Base-by-base conservation (phyloP, 176 grass and related monocot species). In the Thinopyrum elongatum region DNA sequence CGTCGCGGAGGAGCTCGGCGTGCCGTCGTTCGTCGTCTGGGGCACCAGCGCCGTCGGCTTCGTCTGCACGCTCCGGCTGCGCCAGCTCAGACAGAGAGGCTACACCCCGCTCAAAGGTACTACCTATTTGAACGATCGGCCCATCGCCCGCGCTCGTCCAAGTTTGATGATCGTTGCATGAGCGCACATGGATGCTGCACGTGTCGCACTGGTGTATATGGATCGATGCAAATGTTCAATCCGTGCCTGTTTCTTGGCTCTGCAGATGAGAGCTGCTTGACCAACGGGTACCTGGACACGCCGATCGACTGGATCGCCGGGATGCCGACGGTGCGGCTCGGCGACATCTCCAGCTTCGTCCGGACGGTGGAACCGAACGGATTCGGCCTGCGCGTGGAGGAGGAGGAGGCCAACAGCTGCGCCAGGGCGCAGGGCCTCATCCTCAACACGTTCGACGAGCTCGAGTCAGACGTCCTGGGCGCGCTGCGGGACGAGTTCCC, bases 331-430 rank as follows among this genome's bases (percentile, higher is more conserved):
- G 85, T 95, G 69, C 41, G 89, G 7, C 87, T 98, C 8, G 92
- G 91, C 70, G 95, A 98, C 77, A 75, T 98, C 53, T 94, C 95
- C 31, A 95, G 93, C 81, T 95, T 95, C 83, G 85, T 98, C 1
- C 85, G 95, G 26, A 98, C 95, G 62, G 41, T 91, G 12, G 87
- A 95, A 83, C 83, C 63, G 17, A 53, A 80, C 1, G 85, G 92
- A 71, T 85, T 83, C 80, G 82, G 70, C 74, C 83, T 95, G 51
- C 89, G 94, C 53, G 87, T 90, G 53, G 83, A 85, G 58, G 74
- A 61, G 1, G 83, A 63, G 5, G 93, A 98, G 78, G 80, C 91
- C 8, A 89, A 82, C 75, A 88, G 68, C 87, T 89, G 91, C 61
- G 39, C 80, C 14, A 69, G 81, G 80, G 91, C 93, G 38, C 63